Conservation (phyloP, 129 eudicot genomes). For the Glebionis coronaria region DNA sequence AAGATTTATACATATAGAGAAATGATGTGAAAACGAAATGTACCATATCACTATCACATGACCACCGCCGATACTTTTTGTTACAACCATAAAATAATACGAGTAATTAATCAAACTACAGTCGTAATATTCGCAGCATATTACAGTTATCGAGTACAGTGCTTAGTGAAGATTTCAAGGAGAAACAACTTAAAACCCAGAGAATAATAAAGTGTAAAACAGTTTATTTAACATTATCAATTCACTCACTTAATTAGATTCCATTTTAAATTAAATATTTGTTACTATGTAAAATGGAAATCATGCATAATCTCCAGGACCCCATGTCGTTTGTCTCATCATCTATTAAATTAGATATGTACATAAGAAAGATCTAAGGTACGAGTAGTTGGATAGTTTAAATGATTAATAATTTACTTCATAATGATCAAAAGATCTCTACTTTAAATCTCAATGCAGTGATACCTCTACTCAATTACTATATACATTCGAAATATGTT, state of each 20-base stretch:
- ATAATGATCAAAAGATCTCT: neutral
- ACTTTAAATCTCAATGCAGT: too few species aligned
- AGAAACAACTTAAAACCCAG: conserved; percentile 81
- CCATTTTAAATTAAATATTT: neutral
- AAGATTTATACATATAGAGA: neutral
- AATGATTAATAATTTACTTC: neutral
- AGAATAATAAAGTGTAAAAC: conserved; percentile 27
- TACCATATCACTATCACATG: conserved; percentile 59
- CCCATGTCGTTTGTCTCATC: conserved; percentile 8
- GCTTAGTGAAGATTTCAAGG: conserved; percentile 52
- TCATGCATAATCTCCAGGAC: conserved; percentile 16
- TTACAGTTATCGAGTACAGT: conserved; percentile 25
- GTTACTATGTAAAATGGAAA: neutral
- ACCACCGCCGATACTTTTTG: conserved; percentile 61
- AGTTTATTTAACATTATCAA: conserved; percentile 22
- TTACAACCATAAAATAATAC: conserved; percentile 16
- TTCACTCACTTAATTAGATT: conserved; percentile 16
- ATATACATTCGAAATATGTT: too few species aligned
- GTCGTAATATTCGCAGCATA: conserved; percentile 12
- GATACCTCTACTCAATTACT: too few species aligned
- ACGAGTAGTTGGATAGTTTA: neutral
- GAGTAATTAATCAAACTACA: neutral
- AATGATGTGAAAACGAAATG: conserved; percentile 27
- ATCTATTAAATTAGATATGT: neutral
- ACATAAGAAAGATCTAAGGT: conserved; percentile 3